These are phyloP conservation scores for Citrullus mucosospermus DNA, from an alignment of 306 rosid species.

Conservation along the genomic window DNA sequence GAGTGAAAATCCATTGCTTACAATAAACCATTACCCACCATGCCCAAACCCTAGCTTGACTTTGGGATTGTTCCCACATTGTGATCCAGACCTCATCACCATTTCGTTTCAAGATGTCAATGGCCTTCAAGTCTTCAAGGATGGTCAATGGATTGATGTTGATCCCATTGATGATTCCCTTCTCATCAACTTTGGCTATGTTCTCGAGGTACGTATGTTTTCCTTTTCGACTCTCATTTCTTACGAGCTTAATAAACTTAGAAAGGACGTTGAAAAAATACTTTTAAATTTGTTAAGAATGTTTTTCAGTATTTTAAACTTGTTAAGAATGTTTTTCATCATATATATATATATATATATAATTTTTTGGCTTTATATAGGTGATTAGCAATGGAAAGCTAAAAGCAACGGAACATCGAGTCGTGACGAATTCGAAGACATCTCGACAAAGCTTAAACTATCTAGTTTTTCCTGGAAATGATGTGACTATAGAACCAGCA, in stretches of 20 bases:
- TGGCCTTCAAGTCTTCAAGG: constrained; percentile 38
- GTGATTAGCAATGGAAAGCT: constrained; percentile 48
- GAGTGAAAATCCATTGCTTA: constrained; percentile 16
- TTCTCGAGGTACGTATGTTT: constrained; percentile 16
- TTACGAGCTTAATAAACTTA: no score
- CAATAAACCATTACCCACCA: constrained; percentile 48
- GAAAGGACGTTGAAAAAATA: no score
- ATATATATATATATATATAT: no score
- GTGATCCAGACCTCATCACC: constrained; percentile 46
- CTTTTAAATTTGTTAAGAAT: no score
- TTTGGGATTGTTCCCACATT: constrained; percentile 38
- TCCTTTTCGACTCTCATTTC: no score
- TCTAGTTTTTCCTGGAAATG: constrained; percentile 39
- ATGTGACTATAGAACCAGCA: constrained; percentile 37
- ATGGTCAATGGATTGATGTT: constrained; percentile 27
- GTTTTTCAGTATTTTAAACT: no score
- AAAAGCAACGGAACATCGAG: constrained; percentile 45
- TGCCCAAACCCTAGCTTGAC: constrained; percentile 71
- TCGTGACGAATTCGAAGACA: constrained; percentile 35
- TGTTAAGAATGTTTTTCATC: no score
- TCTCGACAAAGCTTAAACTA: constrained; percentile 35
- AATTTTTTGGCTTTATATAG: constrained; percentile 9
- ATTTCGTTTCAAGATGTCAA: constrained; percentile 38
- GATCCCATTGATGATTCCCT: constrained; percentile 19
- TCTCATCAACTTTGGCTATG: constrained; percentile 24